phyloP scores from a whole-genome alignment of 108 stramenopile species.

The Stephanodiscus triporus region DNA sequence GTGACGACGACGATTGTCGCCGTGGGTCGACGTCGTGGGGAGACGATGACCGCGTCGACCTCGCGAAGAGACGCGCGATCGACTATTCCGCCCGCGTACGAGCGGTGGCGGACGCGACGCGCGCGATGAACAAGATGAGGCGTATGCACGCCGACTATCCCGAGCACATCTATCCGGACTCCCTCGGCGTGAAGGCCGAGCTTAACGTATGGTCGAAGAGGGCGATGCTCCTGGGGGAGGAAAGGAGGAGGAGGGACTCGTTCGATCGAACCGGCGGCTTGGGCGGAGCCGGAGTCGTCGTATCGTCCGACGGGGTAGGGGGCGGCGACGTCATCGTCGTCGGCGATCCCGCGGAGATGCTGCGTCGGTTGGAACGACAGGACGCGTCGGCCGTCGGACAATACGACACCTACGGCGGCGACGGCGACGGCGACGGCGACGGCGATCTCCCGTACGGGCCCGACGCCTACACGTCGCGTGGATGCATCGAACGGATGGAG shows the following conservation, averaged over 20 bases:
- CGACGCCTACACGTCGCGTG: conserved; percentile 24
- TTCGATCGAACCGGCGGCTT: not conserved
- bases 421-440: not conserved
- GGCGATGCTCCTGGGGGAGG: conserved; percentile 23
- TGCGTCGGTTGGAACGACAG: conserved; percentile 17
- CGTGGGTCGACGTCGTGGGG: not conserved
- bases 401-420: not conserved
- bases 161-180: conserved; percentile 32
- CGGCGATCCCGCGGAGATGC: conserved; percentile 16
- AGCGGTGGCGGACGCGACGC: conserved; percentile 40
- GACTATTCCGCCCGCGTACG: conserved; percentile 18
- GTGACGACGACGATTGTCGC: not conserved
- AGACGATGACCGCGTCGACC: conserved; percentile 17
- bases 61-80: conserved; percentile 34
- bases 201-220: conserved; percentile 46
- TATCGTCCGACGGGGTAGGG: not conserved
- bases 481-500: conserved; percentile 42
- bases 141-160: conserved; percentile 25
- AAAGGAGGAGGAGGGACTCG: not conserved
- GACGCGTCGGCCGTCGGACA: conserved; percentile 1
- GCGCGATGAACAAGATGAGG: conserved; percentile 46
- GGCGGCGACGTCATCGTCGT: not conserved
- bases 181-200: conserved; percentile 40
- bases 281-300: conserved; percentile 5
- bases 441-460: not conserved